phyloP scores from a whole-genome alignment of 192 early-diverging fungal species.

The Podila verticillata region DNA sequence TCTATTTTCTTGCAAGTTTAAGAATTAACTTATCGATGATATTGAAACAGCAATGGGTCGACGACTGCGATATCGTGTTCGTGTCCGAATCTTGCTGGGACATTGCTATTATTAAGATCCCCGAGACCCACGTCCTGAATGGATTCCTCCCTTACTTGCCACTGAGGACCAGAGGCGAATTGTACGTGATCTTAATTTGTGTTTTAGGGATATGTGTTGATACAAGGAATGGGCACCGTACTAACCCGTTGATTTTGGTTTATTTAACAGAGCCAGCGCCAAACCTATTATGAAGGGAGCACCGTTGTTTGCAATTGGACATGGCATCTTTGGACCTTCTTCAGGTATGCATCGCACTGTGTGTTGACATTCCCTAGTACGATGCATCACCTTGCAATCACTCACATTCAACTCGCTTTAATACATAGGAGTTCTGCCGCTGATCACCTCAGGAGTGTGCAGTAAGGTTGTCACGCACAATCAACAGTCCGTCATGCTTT shows the following conservation, averaged over 20 bases:
- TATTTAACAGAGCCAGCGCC: constrained; percentile 13
- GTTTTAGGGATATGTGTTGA: neutral
- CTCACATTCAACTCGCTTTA: neutral
- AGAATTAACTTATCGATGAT: neutral
- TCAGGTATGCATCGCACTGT: constrained; percentile 9
- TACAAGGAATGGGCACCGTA: neutral
- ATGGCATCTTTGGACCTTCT: constrained; percentile 50
- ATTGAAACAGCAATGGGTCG: constrained; percentile 36
- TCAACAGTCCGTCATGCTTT: constrained; percentile 43
- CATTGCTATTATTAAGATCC: constrained; percentile 49
- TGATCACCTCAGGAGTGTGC: constrained; percentile 48
- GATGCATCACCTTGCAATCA: too few species aligned
- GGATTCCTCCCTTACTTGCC: constrained; percentile 43
- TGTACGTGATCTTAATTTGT: constrained; percentile 14
- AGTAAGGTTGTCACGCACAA: constrained; percentile 32
- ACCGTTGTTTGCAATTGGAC: constrained; percentile 50
- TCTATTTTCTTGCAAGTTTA: neutral
- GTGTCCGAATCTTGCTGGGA: constrained; percentile 53
- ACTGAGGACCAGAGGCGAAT: constrained; percentile 19
- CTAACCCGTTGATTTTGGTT: neutral
- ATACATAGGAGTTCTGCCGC: constrained; percentile 15
- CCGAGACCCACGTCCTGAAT: constrained; percentile 37
- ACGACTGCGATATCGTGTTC: constrained; percentile 44
- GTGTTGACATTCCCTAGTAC: too few species aligned
- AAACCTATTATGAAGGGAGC: constrained; percentile 35